Conservation (phyloP, 371 early-diverging fungal genomes). For the Mortierella polycephala region DNA sequence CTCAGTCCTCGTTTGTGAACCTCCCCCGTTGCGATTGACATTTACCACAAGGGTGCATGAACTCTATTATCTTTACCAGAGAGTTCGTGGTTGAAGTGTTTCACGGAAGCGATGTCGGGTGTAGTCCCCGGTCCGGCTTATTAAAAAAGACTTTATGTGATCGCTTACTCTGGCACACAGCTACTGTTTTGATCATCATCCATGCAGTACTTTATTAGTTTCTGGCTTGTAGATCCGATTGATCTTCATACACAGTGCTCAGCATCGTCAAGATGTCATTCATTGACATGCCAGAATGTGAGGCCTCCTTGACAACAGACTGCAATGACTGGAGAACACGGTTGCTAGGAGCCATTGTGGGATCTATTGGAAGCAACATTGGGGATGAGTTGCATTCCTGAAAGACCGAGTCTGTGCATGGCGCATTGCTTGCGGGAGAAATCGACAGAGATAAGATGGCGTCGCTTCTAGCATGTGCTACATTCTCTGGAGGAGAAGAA, state of each 20-base stretch:
- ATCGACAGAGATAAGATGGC: neutral
- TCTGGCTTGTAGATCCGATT: no score
- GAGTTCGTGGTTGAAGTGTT: no score
- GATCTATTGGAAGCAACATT: neutral
- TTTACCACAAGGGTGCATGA: no score
- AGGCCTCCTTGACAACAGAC: conserved; percentile 1
- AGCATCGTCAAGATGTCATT: conserved; percentile 14
- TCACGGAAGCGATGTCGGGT: no score
- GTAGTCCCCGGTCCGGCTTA: no score
- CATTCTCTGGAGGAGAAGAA: neutral
- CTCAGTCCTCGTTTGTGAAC: no score
- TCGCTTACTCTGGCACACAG: no score
- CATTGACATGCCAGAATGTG: conserved; percentile 12
- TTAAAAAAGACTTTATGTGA: no score
- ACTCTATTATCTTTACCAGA: no score
- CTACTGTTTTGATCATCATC: no score
- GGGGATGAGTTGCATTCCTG: neutral
- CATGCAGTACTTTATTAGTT: no score
- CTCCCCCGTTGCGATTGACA: no score
- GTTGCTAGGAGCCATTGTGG: neutral
- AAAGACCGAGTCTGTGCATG: conserved; percentile 9
- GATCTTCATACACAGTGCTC: conserved; percentile 5
- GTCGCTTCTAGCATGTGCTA: conserved; percentile 1
- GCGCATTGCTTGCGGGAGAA: neutral
- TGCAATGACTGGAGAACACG: conserved; percentile 7